phyloP scores from a whole-genome alignment of 2,329 filamentous ascomycete genomes.

The Paecilomyces niveus region DNA sequence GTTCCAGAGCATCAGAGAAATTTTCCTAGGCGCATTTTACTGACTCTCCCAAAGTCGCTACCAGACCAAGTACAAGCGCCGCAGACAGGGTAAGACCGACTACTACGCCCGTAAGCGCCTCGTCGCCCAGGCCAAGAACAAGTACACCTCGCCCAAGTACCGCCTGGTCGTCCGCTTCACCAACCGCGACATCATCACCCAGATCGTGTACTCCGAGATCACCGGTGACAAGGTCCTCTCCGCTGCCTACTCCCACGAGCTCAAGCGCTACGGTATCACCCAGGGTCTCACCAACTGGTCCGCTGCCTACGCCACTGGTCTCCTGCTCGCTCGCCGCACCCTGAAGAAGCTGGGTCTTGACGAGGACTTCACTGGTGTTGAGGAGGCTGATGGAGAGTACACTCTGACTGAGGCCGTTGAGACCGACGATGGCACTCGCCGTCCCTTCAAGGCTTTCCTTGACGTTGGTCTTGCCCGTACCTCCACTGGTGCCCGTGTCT shows the following conservation, averaged over 20 bases:
- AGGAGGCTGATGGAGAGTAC: conserved; percentile 96
- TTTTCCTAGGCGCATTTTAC: conserved; percentile 4
- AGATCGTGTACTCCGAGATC: conserved; percentile 96
- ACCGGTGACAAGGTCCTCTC: conserved; percentile 94
- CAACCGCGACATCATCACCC: conserved; percentile 98
- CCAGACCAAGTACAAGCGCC: conserved; percentile 99
- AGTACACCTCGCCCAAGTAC: conserved; percentile 99
- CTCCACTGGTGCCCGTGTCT: conserved; percentile 97
- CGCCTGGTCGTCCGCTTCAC: conserved; percentile 98
- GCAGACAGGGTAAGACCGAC: conserved; percentile 95
- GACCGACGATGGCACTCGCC: conserved; percentile 76
- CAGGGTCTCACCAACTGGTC: conserved; percentile 99
- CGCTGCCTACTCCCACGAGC: conserved; percentile 93
- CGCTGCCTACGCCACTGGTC: conserved; percentile 91
- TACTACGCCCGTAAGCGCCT: conserved; percentile 99
- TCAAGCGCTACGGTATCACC: conserved; percentile 92
- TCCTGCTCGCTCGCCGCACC: conserved; percentile 91
- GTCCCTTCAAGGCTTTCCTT: conserved; percentile 98
- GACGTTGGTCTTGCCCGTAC: conserved; percentile 97
- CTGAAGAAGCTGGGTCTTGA: conserved; percentile 96
- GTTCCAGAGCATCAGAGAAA: conserved; percentile 26
- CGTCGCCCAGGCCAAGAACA: conserved; percentile 99
- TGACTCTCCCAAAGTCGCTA: conserved; percentile 61
- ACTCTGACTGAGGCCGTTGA: conserved; percentile 90
- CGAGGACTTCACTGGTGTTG: conserved; percentile 87